These are phyloP conservation scores for Gracilariopsis chorda DNA, from an alignment of 23 red algal genomes.

Conservation along the genomic window DNA sequence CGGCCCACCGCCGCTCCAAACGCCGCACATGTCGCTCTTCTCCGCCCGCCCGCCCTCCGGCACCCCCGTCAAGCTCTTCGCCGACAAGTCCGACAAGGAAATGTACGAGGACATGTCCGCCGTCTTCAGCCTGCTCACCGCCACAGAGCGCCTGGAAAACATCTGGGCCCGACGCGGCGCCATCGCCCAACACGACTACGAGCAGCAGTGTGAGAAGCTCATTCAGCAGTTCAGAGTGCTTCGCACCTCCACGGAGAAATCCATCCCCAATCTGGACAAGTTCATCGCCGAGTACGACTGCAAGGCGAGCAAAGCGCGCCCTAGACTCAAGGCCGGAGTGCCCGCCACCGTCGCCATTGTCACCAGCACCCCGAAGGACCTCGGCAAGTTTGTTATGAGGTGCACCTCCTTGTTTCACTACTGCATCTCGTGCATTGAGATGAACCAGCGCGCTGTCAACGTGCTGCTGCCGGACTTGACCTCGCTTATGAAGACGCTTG, in stretches of 20 bases:
- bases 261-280: conserved; percentile 43
- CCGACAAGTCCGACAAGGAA: conserved; percentile 44
- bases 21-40: neutral
- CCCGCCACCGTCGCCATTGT: conserved; percentile 31
- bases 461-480: conserved; percentile 50
- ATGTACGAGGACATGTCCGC: conserved; percentile 60
- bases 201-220: conserved; percentile 50
- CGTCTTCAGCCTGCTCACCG: conserved; percentile 56
- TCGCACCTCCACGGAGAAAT: neutral
- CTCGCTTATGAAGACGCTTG: conserved; percentile 48
- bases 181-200: conserved; percentile 51
- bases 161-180: conserved; percentile 60
- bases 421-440: conserved; percentile 39
- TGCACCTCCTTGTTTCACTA: conserved; percentile 63
- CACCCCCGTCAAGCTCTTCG: neutral
- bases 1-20: neutral
- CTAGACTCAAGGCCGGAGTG: conserved; percentile 4
- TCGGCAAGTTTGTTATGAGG: conserved; percentile 56
- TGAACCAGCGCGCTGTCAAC: conserved; percentile 24
- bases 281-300: conserved; percentile 58
- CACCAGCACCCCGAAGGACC: conserved; percentile 4
- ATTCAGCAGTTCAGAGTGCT: conserved; percentile 47
- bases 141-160: conserved; percentile 63
- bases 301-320: conserved; percentile 64
- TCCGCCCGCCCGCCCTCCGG: conserved; percentile 36